Conservation (phyloP, 2,329 filamentous ascomycete genomes). For the Apiospora aurea region DNA sequence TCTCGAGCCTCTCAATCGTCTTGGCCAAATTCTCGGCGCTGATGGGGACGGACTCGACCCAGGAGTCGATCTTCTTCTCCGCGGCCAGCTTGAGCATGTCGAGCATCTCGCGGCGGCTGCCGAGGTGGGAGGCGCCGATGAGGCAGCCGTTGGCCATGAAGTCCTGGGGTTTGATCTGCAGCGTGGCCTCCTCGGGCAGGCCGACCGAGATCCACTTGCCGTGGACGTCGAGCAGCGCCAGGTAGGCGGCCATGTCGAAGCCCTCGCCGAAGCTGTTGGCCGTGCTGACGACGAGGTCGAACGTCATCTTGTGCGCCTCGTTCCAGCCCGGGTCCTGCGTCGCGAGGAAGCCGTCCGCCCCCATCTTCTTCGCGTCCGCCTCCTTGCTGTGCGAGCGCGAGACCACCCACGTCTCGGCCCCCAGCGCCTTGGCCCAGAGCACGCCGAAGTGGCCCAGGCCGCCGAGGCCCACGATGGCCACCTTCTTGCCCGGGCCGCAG, state of each 20-base stretch:
- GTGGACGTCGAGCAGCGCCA: constrained; percentile 82
- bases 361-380: constrained; percentile 64
- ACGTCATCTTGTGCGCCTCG: constrained; percentile 64
- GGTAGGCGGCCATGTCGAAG: constrained; percentile 75
- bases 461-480: constrained; percentile 76
- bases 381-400: constrained; percentile 67
- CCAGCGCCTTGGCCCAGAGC: constrained; percentile 72
- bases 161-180: constrained; percentile 74
- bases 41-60: constrained; percentile 78
- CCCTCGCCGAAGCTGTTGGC: constrained; percentile 71
- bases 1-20: constrained; percentile 73
- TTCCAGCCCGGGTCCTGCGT: constrained; percentile 66
- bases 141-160: constrained; percentile 78
- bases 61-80: constrained; percentile 72
- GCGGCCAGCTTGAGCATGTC: constrained; percentile 76
- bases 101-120: constrained; percentile 72
- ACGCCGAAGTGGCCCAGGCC: constrained; percentile 76
- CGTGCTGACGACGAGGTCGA: constrained; percentile 80
- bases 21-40: constrained; percentile 73
- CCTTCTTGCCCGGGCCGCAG: constrained; percentile 78
- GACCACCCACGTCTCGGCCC: constrained; percentile 68
- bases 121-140: constrained; percentile 75
- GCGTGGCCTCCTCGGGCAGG: constrained; percentile 77
- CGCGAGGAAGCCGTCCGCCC: constrained; percentile 66
- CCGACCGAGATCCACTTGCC: constrained; percentile 82